Evolutionary conservation across 768 basidiomycete genomes (phyloP).

Genomic region (Crepidotus variabilis): DNA sequence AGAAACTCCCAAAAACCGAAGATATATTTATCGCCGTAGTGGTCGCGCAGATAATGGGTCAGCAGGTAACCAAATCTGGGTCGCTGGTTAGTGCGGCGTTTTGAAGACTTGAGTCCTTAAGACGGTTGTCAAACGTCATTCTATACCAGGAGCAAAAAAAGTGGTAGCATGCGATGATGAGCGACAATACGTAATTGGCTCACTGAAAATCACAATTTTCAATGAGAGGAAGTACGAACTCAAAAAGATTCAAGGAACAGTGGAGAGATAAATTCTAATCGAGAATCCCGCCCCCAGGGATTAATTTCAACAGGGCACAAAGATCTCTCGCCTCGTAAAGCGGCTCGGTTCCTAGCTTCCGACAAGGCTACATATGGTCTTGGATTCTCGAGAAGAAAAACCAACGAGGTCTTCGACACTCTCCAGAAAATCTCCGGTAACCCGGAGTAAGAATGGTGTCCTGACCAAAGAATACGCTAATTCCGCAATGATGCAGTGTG

Average conservation of each 20-base stretch:
- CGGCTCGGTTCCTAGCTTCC: not conserved
- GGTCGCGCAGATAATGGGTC: not conserved
- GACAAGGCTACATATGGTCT: not conserved
- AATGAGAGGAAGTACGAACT: no score
- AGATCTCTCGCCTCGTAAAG: not conserved
- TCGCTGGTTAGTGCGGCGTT: not conserved
- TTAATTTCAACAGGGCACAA: not conserved
- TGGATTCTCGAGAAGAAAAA: not conserved
- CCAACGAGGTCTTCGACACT: not conserved
- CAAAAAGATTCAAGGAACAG: no score
- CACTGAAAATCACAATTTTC: no score
- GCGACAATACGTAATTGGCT: no score
- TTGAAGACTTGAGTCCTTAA: no score
- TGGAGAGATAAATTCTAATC: not conserved
- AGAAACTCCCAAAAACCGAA: not conserved
- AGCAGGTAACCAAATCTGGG: not conserved
- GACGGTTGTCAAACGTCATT: not conserved
- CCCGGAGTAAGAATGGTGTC: not conserved
- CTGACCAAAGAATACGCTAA: not conserved
- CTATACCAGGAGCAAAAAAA: not conserved
- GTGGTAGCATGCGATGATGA: not conserved
- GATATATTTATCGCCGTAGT: not conserved
- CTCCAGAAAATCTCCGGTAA: not conserved
- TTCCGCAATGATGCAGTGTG: not conserved
- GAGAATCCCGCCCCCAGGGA: not conserved